Percentiles rank a stretch among this genome's conserved stretches.
phyloP scores from a whole-genome alignment of 2,329 filamentous ascomycete genomes.

The Blumeriella jaapii region DNA sequence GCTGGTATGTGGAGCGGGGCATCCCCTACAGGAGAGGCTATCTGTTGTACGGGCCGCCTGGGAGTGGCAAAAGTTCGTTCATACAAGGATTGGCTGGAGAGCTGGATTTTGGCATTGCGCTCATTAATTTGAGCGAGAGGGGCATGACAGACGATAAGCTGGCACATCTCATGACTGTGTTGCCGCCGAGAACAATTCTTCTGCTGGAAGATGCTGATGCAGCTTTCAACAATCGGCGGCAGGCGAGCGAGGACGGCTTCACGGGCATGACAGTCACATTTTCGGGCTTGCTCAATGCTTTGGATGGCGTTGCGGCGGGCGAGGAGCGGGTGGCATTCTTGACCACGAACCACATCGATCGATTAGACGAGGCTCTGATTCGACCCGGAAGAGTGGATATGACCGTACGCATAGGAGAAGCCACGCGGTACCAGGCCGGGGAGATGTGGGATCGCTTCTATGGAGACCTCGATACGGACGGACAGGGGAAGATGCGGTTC shows the following conservation, averaged over 20 bases:
- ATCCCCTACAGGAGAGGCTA: slow-evolving; percentile 71
- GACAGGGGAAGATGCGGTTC: slow-evolving; percentile 55
- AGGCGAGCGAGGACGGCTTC: slow-evolving; percentile 36
- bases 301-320: slow-evolving; percentile 87
- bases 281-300: slow-evolving; percentile 73
- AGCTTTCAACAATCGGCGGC: slow-evolving; percentile 41
- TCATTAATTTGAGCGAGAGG: slow-evolving; percentile 38
- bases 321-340: slow-evolving; percentile 92
- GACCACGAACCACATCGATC: slow-evolving; percentile 89
- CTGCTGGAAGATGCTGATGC: slow-evolving; percentile 45
- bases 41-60: slow-evolving; percentile 65
- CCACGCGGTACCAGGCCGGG: slow-evolving; percentile 71
- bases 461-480: slow-evolving; percentile 60
- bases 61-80: slow-evolving; percentile 79
- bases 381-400: slow-evolving; percentile 88
- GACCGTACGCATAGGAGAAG: slow-evolving; percentile 81
- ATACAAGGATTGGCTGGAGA: slow-evolving; percentile 83
- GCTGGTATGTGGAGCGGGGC: slow-evolving; percentile 76
- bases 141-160: slow-evolving; percentile 48
- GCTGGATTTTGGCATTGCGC: slow-evolving; percentile 40
- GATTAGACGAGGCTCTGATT: slow-evolving; percentile 74
- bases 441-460: slow-evolving; percentile 95
- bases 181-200: slow-evolving; percentile 42
- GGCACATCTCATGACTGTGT: slow-evolving; percentile 36
- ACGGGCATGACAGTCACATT: slow-evolving; percentile 49